Percentiles rank a stretch among this genome's conserved stretches.
phyloP scores from a whole-genome alignment of 257 asterid species.

The Cordia subcordata region DNA sequence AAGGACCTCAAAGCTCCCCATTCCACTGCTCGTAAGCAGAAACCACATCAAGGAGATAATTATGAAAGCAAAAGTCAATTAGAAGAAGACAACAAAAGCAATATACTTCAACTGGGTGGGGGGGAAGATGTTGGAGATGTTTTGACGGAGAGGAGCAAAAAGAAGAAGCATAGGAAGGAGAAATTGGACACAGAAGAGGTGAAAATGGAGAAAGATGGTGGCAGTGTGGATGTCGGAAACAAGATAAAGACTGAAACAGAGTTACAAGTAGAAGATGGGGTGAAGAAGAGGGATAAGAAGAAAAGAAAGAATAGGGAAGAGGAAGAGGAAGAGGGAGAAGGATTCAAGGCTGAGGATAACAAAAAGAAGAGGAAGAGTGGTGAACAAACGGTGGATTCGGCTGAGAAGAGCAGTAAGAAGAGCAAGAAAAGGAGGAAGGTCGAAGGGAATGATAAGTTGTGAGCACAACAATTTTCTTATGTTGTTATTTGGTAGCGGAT shows the following conservation, averaged over 20 bases:
- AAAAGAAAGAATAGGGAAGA: slow-evolving; percentile 18
- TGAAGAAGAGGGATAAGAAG: slow-evolving; percentile 7
- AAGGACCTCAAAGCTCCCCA: slow-evolving; percentile 14
- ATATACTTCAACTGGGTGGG: not conserved
- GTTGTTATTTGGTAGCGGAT: no score
- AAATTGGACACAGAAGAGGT: not conserved
- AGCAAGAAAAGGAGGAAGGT: slow-evolving; percentile 32
- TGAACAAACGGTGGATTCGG: slow-evolving; percentile 3
- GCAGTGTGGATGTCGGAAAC: not conserved
- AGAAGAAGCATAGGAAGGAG: slow-evolving; percentile 2
- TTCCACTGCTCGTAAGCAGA: not conserved
- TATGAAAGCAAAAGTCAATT: not conserved
- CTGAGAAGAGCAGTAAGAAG: slow-evolving; percentile 18
- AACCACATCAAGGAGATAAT: not conserved
- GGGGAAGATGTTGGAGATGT: not conserved
- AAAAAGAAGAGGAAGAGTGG: slow-evolving; percentile 30
- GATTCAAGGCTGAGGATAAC: slow-evolving; percentile 8
- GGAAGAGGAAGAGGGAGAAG: no score
- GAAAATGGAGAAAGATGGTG: not conserved
- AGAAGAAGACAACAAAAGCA: not conserved
- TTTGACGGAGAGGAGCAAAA: not conserved
- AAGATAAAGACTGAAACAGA: not conserved
- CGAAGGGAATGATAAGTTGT: no score
- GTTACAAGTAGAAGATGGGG: not conserved
- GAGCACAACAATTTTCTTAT: no score